phyloP scores from a whole-genome alignment of 1,284 basidiomycete genomes.

The Ustilago nuda region DNA sequence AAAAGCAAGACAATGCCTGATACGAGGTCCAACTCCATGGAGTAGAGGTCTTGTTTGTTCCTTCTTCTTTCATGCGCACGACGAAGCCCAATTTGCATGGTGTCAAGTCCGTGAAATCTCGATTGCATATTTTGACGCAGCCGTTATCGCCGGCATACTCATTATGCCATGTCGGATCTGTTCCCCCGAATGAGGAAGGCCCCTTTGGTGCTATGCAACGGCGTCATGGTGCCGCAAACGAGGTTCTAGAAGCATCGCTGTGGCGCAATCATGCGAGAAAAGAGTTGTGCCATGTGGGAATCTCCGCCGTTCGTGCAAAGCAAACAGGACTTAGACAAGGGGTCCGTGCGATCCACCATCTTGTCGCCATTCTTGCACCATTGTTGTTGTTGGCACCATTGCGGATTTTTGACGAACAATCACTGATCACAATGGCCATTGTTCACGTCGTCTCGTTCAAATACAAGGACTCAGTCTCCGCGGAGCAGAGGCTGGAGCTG shows the following conservation, averaged over 20 bases:
- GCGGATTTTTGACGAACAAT: neutral
- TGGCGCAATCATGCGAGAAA: neutral
- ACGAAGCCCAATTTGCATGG: neutral
- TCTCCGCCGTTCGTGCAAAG: too few relatives aligned
- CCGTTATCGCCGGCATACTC: neutral
- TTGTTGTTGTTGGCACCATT: neutral
- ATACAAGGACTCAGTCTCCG: slow-evolving; percentile 33
- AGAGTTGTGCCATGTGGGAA: too few relatives aligned
- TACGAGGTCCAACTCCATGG: neutral
- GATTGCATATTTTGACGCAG: neutral
- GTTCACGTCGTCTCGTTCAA: slow-evolving; percentile 55
- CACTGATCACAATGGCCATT: slow-evolving; percentile 32
- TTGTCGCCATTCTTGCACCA: neutral
- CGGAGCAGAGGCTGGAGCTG: slow-evolving; percentile 23
- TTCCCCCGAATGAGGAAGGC: neutral
- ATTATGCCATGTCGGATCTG: neutral
- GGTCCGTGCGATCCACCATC: neutral
- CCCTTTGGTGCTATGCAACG: neutral
- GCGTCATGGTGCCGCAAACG: neutral
- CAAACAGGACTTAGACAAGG: too few relatives aligned
- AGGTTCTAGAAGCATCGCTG: slow-evolving; percentile 5
- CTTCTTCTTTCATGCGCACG: neutral
- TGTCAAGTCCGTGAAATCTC: slow-evolving; percentile 1
- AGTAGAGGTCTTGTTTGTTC: neutral
- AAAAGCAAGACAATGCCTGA: neutral